Conservation (phyloP, 768 basidiomycete species). For the Leccinum imitatum region DNA sequence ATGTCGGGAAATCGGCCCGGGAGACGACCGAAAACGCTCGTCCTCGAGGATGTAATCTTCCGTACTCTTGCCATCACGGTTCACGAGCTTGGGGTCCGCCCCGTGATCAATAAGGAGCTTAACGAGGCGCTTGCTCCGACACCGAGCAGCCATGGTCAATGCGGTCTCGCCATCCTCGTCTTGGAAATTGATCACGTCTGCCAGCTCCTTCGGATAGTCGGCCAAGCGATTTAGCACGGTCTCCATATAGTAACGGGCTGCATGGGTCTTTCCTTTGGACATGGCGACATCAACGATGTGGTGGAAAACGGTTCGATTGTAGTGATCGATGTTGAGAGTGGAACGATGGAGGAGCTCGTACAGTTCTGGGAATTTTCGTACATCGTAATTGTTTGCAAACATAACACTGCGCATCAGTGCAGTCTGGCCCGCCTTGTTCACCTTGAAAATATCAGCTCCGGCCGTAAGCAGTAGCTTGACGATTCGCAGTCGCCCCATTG, state of each 20-base stretch:
- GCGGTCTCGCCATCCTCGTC: slow-evolving; percentile 99
- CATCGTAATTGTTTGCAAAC: slow-evolving; percentile 99
- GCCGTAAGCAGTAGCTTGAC: slow-evolving; percentile 92
- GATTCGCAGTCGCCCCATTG: slow-evolving; percentile 96
- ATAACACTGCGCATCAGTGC: slow-evolving; percentile 98
- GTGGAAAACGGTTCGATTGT: slow-evolving; percentile 96
- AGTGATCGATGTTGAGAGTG: slow-evolving; percentile 97
- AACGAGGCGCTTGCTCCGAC: slow-evolving; percentile 91
- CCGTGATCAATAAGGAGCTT: slow-evolving; percentile 95
- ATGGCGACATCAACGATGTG: slow-evolving; percentile 97
- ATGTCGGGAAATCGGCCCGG: slow-evolving; percentile 69
- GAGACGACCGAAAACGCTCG: slow-evolving; percentile 93
- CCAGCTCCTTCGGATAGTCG: slow-evolving; percentile 93
- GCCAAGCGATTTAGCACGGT: slow-evolving; percentile 83
- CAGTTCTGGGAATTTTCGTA: slow-evolving; percentile 96
- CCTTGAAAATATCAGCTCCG: slow-evolving; percentile 95
- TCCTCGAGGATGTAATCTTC: slow-evolving; percentile 99
- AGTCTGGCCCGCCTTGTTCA: slow-evolving; percentile 95
- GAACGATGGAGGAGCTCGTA: slow-evolving; percentile 98
- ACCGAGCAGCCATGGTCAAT: slow-evolving; percentile 93
- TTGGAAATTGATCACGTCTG: slow-evolving; percentile 98
- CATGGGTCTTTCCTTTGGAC: slow-evolving; percentile 96
- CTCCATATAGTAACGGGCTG: slow-evolving; percentile 98
- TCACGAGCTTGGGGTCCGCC: slow-evolving; percentile 92
- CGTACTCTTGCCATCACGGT: slow-evolving; percentile 93